phyloP scores from a whole-genome alignment of 2,329 filamentous ascomycete species.

The Fonsecaea pedrosoi region DNA sequence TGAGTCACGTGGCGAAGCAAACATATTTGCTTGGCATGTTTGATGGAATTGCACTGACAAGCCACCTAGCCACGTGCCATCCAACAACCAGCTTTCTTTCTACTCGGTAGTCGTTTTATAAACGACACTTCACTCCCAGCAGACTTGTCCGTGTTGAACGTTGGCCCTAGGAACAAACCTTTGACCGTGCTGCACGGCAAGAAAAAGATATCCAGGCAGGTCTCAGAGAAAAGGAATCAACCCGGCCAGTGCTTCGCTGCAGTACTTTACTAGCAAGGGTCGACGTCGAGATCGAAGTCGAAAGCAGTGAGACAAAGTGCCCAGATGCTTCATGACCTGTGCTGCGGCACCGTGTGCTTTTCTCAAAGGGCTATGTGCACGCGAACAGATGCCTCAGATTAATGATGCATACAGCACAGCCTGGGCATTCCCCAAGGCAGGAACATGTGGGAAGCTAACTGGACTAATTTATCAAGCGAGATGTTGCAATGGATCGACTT shows the following conservation, averaged over 20 bases:
- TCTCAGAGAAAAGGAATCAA: background rate
- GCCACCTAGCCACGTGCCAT: too few species aligned
- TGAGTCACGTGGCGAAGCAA: background rate
- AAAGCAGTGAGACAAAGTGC: background rate
- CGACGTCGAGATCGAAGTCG: background rate
- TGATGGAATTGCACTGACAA: background rate
- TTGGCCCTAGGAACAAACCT: background rate
- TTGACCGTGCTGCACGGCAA: background rate
- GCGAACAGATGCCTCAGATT: constrained; percentile 4
- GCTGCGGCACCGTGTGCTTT: background rate
- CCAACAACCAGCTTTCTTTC: background rate
- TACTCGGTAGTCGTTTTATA: background rate
- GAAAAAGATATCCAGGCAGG: background rate
- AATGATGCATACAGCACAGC: background rate
- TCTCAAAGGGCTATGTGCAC: constrained; percentile 11
- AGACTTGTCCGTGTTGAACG: background rate
- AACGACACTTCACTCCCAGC: background rate
- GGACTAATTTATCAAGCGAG: background rate
- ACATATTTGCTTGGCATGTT: constrained; percentile 5
- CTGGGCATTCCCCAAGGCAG: background rate
- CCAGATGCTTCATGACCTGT: background rate
- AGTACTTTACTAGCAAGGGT: background rate
- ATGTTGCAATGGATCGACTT: background rate
- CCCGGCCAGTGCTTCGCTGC: background rate
- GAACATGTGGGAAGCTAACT: constrained; percentile 15